Evolutionary conservation across 176 grass and related monocot genomes (phyloP), one percentile per base, ranked within the genome.

Genomic region (Oryza nivara): DNA sequence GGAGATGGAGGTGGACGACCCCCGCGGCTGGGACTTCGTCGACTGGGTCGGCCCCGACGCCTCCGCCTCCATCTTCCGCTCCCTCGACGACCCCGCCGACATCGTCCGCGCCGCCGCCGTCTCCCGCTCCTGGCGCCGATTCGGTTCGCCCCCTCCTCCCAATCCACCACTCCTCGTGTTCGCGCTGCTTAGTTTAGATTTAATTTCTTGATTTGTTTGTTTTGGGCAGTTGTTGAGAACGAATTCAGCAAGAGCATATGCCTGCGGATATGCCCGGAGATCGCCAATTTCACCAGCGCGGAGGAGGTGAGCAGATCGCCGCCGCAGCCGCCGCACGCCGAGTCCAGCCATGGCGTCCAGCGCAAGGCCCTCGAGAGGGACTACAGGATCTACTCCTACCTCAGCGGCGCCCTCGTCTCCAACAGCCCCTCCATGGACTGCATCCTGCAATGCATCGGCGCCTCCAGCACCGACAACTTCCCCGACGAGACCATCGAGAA

Each of bases 381-480:
- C 70, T 87, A 96, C 82, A 75, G 64, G 71, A 86, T 86, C 6
- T 99, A 89, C 89, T 78, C 88, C 35, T 73, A 77, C 91, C 83
- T 99, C 8, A 16, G 54, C 56, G 88, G 82, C 65, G 86, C 85
- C 20, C 74, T 99, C 80, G 45, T 74, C 78, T 67, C 89, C 14
- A 7, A 23, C 51, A 78, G 65, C 4, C 86, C 89, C 28, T 20
- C 86, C 71, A 56, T 6, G 48, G 82, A 88, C 52, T 94, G 88
- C 88, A 84, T 92, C 84, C 78, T 83, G 52, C 46, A 38, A 41
- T 87, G 91, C 87, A 75, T 99, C 36, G 88, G 88, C 43, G 93
- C 93, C 52, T 96, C 97, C 71, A 96, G 90, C 85, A 99, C 97
- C 65, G 97, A 99, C 84, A 83, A 91, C 65, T 99, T 92, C 85